A percentile compares a stretch with the other conserved stretches of the same genome.
phyloP scores from a whole-genome alignment of 441 rosid genomes.

The Metrosideros polymorpha region DNA sequence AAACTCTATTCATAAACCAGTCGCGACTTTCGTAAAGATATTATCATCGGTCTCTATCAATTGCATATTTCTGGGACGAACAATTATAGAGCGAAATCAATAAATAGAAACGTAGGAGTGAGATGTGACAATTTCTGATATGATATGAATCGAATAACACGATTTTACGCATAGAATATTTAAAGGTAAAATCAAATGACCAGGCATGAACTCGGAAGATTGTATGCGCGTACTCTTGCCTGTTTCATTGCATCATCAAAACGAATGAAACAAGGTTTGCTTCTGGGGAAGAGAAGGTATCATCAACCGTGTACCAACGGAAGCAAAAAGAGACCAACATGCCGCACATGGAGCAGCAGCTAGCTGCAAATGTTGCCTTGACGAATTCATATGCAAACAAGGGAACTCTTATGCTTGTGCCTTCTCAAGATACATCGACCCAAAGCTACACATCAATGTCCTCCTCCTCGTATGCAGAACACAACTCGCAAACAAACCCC shows the following conservation, averaged over 20 bases:
- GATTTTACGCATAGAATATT: neutral
- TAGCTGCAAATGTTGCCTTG: neutral
- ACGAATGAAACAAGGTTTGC: neutral
- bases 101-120: neutral
- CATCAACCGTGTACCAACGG: neutral
- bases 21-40: neutral
- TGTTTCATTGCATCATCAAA: neutral
- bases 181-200: neutral
- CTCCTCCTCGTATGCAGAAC: constrained; percentile 3
- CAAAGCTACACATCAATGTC: neutral
- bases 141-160: neutral
- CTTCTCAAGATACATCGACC: neutral
- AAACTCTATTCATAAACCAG: neutral
- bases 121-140: neutral
- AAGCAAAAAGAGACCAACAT: neutral
- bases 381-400: neutral
- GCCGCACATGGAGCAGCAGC: neutral
- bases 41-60: neutral
- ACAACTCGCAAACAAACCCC: constrained; percentile 48
- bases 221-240: neutral
- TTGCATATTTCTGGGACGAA: neutral
- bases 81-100: neutral
- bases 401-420: neutral
- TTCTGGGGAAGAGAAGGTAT: neutral
- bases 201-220: neutral